Percentiles rank a stretch among this genome's conserved stretches.
These are phyloP conservation scores for Fusarium sp. DNA, from an alignment of 2,329 filamentous ascomycete genomes.

Conservation along the genomic window DNA sequence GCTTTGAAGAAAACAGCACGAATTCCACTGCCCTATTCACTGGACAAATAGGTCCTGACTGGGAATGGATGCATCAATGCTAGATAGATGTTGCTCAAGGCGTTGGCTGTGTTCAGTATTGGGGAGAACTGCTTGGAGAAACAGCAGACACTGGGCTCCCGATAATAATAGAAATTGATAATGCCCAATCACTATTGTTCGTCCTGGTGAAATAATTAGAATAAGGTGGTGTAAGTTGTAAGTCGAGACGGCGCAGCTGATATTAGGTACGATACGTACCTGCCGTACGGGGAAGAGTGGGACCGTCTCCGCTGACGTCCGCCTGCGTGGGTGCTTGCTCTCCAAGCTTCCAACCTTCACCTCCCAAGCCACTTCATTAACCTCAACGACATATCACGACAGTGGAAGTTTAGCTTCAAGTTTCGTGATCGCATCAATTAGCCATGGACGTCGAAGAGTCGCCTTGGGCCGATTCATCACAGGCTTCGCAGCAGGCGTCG, in stretches of 20 bases:
- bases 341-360: conserved; percentile 42
- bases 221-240: background rate
- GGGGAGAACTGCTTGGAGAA: background rate
- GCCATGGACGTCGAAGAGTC: conserved; percentile 64
- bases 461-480: conserved; percentile 63
- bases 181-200: background rate
- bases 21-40: background rate
- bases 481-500: conserved; percentile 50
- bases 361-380: conserved; percentile 23
- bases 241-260: background rate
- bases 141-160: background rate
- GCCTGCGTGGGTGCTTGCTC: conserved; percentile 25
- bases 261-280: conserved; percentile 25
- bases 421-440: conserved; percentile 20
- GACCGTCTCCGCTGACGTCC: conserved; percentile 41
- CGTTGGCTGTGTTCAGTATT: background rate
- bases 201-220: background rate
- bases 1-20: background rate
- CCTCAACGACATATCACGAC: conserved; percentile 15
- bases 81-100: background rate
- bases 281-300: conserved; percentile 34
- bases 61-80: background rate
- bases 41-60: background rate
- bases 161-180: conserved; percentile 1
- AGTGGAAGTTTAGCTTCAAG: conserved; percentile 6